Evolutionary conservation across 768 basidiomycete genomes (phyloP), one percentile per base, ranked within the genome.

Genomic region (Boletus sensibilis): DNA sequence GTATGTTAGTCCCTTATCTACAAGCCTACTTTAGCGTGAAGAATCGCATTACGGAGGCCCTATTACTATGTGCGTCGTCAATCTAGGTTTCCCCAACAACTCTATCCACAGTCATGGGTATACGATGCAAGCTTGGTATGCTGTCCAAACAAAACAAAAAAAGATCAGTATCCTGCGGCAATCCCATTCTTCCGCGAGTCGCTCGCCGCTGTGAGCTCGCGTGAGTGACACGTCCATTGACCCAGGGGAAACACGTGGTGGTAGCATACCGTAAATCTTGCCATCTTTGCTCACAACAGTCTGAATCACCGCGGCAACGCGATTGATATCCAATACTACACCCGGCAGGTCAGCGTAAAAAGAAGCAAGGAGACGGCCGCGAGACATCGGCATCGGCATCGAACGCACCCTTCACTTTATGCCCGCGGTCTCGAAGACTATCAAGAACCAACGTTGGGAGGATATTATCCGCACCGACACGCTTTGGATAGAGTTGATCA

Each of bases 151-250:
- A 1, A 35, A 3, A n/a, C n/a, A n/a, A n/a, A 33, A n/a, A 3
- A 7, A 10, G 10, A 39, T 72, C 66, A 92, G 73, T 94, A 95
- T 4, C 90, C 94, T 45, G 90, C 85, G 5, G 94, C 90, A 40
- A 94, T 81, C n/a, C 94, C 94, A 60, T 93, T 90, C 78, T 95
- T 96, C 67, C 94, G 82, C 20, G 90, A 92, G 72, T 97, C 94
- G 67, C 90, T 92, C 10, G 91, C 88, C 58, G 92, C 94, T 90
- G 62, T 42, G 25, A 25, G 37, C 18, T 34, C 39, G 34, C 2
- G 45, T 61, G 31, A 62, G 44, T 3, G 31, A 39, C 12, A 13
- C 20, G 23, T 34, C 50, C 57, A 38, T 47, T 14, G 2, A 12
- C 14, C 6, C 4, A 20, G 0, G 14, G 5, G 48, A 38, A 9